These are phyloP conservation scores for Nakazawaea populi DNA, from an alignment of 805 yeast species.

Conservation along the genomic window DNA sequence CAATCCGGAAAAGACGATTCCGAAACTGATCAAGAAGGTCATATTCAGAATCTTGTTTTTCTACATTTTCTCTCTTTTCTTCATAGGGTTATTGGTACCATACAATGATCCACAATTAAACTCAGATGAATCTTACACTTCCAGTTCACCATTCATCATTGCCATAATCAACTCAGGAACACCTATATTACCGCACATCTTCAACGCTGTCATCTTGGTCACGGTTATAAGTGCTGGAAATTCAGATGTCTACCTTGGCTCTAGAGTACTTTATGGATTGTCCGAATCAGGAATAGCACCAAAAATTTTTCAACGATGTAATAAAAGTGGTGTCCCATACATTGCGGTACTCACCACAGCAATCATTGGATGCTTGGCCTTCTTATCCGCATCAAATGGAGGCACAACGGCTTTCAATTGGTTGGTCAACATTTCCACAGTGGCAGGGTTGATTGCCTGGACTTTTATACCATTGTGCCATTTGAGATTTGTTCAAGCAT, in stretches of 20 bases:
- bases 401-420: slow-evolving; percentile 34
- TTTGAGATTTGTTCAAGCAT: slow-evolving; percentile 62
- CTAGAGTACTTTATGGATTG: slow-evolving; percentile 61
- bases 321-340: slow-evolving; percentile 56
- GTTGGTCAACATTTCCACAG: slow-evolving; percentile 69
- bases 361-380: slow-evolving; percentile 58
- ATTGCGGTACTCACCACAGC: slow-evolving; percentile 52
- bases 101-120: slow-evolving; percentile 51
- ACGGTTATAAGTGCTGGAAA: slow-evolving; percentile 77
- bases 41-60: slow-evolving; percentile 59
- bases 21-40: slow-evolving; percentile 66
- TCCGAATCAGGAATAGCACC: slow-evolving; percentile 57
- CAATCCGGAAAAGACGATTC: slow-evolving; percentile 65
- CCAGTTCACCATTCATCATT: slow-evolving; percentile 65
- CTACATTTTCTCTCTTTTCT: slow-evolving; percentile 58
- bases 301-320: slow-evolving; percentile 39
- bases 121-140: slow-evolving; percentile 28
- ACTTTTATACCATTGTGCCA: slow-evolving; percentile 58
- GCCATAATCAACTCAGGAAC: slow-evolving; percentile 69
- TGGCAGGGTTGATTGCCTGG: slow-evolving; percentile 74
- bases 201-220: slow-evolving; percentile 62
- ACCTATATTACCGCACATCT: slow-evolving; percentile 56
- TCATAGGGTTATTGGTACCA: slow-evolving; percentile 68
- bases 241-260: slow-evolving; percentile 67
- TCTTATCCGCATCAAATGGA: slow-evolving; percentile 54